Evolutionary conservation across 2,329 filamentous ascomycete genomes (phyloP), one percentile per base, ranked within the genome.

Genomic region (Fusarium camptoceras): DNA sequence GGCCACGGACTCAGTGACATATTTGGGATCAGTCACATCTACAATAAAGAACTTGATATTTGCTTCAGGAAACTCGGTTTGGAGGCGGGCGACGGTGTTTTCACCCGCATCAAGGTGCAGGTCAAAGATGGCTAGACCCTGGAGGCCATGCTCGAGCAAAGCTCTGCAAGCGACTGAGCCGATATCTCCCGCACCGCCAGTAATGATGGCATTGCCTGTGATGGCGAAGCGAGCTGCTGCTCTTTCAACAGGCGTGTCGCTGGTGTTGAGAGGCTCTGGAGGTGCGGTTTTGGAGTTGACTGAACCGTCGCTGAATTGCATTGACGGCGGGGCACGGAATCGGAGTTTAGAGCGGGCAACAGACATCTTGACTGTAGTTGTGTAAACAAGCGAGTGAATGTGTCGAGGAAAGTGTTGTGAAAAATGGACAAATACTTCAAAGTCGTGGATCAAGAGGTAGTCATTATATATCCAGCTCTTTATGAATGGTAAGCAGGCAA

Each of bases 221-320:
- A 65, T 31, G 2, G 24, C 6, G 8, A 64, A 64, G 1, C 60
- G 53, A 25, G 46, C 39, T 3, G 12, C 16, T 3, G 39, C 62
- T 27, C 60, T 44, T 6, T 30, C 31, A 1, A 2, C 1, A 7
- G 51, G 16, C 5, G 31, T 24, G 3, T 5, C 0, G 3, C 8
- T 22, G 3, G 18, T 3, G 1, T 14, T 27, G 4, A 0, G 0
- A 18, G 41, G 11, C 1, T 20, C 8, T 16, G 46, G 20, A 7
- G 31, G n/a, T 6, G 24, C 34, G 1, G 60, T 64, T n/a, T 47
- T 59, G 15, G 60, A 65, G 20, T 27, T 37, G 7, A 1, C 15
- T 12, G 62, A 59, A 18, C 53, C 53, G 14, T 64, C 60, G 37
- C 62, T 65, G 14, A 64, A 64, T n/a, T 47, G 44, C 60, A 64